Conservation (phyloP, 345 rosid species). For the Euphorbia lathyris region DNA sequence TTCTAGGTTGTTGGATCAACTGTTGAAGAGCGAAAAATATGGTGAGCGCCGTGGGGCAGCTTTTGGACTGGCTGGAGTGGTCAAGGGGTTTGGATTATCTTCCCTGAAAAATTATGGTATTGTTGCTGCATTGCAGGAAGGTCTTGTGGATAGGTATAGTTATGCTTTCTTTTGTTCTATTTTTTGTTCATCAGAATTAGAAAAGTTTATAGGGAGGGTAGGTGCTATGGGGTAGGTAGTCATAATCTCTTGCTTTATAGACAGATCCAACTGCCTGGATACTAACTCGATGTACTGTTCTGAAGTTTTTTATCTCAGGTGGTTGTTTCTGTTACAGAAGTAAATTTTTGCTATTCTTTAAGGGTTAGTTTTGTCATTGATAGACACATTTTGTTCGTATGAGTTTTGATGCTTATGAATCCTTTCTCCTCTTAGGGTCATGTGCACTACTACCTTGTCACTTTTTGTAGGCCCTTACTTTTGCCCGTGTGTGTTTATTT, state of each 20-base stretch:
- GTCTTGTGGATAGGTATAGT: slow-evolving; percentile 71
- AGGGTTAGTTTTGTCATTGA: background rate
- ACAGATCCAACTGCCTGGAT: background rate
- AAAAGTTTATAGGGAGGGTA: background rate
- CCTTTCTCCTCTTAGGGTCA: background rate
- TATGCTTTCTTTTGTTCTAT: background rate
- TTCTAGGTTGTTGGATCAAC: slow-evolving; percentile 71
- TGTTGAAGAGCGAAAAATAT: slow-evolving; percentile 88
- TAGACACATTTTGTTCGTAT: background rate
- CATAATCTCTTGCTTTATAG: background rate
- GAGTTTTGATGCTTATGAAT: background rate
- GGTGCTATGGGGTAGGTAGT: background rate
- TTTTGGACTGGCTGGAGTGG: slow-evolving; percentile 95
- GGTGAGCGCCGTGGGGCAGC: slow-evolving; percentile 99
- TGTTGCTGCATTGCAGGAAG: slow-evolving; percentile 55
- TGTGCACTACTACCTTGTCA: background rate
- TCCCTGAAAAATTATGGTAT: slow-evolving; percentile 81
- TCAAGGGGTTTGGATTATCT: slow-evolving; percentile 87
- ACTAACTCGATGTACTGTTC: background rate
- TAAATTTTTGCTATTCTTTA: background rate
- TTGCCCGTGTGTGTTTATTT: too few species aligned
- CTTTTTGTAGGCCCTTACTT: background rate
- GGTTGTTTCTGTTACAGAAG: background rate
- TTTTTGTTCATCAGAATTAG: background rate
- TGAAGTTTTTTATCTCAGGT: background rate